These are phyloP conservation scores for Erodium trifolium DNA, from an alignment of 441 rosid species.

Conservation along the genomic window DNA sequence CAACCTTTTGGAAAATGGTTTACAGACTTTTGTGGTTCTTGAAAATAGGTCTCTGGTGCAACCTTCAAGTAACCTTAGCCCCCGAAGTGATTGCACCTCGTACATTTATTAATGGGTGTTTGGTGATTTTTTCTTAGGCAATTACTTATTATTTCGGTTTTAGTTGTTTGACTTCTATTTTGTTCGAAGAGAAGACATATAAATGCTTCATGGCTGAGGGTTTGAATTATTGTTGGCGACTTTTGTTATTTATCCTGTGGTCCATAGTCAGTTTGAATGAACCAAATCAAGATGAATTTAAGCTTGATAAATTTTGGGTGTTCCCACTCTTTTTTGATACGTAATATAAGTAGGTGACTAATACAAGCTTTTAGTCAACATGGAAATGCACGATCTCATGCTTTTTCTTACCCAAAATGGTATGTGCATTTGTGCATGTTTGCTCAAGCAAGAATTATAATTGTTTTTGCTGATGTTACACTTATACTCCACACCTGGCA, in stretches of 20 bases:
- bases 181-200: not conserved
- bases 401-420: not conserved
- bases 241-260: not conserved
- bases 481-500: not conserved
- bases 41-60: not conserved
- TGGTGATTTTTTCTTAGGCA: not conserved
- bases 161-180: not conserved
- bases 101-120: not conserved
- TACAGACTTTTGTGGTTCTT: not conserved
- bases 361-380: not conserved
- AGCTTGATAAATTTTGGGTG: not conserved
- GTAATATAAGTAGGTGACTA: not conserved
- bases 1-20: not conserved
- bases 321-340: not conserved
- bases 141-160: not conserved
- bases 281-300: not conserved
- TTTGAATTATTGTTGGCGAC: not conserved
- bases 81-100: not conserved
- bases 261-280: not conserved
- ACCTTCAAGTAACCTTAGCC: not conserved
- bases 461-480: not conserved
- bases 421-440: slow-evolving; percentile 2
- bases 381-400: not conserved
- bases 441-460: not conserved
- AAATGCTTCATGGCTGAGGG: not conserved